Evolutionary conservation across 2,329 filamentous ascomycete species (phyloP).

Genomic region (Dichotomopilus funicola): DNA sequence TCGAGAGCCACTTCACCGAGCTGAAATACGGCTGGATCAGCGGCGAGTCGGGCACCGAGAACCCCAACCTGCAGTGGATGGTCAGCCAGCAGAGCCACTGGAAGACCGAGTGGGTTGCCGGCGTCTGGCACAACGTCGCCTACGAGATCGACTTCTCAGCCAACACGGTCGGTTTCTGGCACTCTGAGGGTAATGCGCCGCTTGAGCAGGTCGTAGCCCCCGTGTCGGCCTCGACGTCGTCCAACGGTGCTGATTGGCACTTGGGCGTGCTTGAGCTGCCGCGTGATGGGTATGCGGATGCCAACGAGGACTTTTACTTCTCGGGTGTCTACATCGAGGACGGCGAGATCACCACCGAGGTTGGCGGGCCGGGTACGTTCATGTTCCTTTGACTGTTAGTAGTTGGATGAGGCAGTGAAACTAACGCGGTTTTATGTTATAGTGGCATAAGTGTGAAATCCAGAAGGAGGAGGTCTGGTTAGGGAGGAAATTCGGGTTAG

Average conservation of each 20-base stretch:
- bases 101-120: constrained; percentile 54
- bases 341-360: constrained; percentile 32
- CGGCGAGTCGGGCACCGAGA: constrained; percentile 37
- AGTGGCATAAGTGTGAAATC: no score
- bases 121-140: constrained; percentile 68
- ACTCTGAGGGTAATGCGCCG: constrained; percentile 55
- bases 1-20: constrained; percentile 69
- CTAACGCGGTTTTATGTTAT: no score
- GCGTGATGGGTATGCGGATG: constrained; percentile 46
- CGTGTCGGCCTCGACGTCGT: constrained; percentile 53
- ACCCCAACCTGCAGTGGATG: constrained; percentile 57
- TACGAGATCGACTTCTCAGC: constrained; percentile 66
- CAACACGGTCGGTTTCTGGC: constrained; percentile 60
- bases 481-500: no score
- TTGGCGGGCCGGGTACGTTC: constrained; percentile 23
- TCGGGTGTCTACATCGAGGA: constrained; percentile 65
- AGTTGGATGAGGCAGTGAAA: no score
- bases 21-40: constrained; percentile 61
- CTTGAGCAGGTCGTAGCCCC: constrained; percentile 54
- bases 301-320: constrained; percentile 63
- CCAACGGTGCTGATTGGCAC: constrained; percentile 67
- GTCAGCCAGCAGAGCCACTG: constrained; percentile 56
- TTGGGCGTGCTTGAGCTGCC: constrained; percentile 62
- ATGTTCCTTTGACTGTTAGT: neutral
- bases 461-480: no score